Evolutionary conservation across 495 filamentous ascomycete species (phyloP).

Genomic region (Pseudotulostoma volvatum): DNA sequence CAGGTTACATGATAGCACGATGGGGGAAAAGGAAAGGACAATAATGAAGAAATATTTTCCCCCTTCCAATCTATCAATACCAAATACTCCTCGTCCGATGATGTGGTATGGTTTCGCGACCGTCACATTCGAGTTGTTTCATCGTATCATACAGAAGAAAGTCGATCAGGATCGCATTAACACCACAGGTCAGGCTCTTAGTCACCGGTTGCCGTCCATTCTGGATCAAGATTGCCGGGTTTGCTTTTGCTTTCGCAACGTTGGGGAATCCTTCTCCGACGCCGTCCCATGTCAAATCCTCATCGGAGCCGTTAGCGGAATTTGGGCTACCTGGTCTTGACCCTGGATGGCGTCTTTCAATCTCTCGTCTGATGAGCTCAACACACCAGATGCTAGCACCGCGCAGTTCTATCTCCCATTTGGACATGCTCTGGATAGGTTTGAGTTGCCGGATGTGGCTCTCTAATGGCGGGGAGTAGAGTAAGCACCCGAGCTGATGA

Average conservation of each 20-base stretch:
- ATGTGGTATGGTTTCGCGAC: slow-evolving; percentile 56
- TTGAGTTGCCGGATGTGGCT: slow-evolving; percentile 44
- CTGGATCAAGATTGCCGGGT: slow-evolving; percentile 7
- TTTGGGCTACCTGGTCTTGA: slow-evolving; percentile 15
- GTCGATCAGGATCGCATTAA: slow-evolving; percentile 90
- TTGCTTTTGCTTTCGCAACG: slow-evolving; percentile 1
- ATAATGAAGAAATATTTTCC: too few relatives aligned
- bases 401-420: slow-evolving; percentile 77
- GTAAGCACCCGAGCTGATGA: slow-evolving; percentile 62
- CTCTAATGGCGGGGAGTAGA: slow-evolving; percentile 66
- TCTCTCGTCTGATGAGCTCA: slow-evolving; percentile 76
- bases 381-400: slow-evolving; percentile 89
- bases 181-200: slow-evolving; percentile 16
- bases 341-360: slow-evolving; percentile 53
- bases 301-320: not conserved
- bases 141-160: slow-evolving; percentile 93
- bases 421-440: slow-evolving; percentile 50
- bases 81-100: slow-evolving; percentile 90
- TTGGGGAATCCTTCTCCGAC: not conserved
- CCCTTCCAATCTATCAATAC: too few relatives aligned
- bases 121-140: slow-evolving; percentile 55
- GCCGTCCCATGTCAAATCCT: not conserved
- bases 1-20: too few relatives aligned
- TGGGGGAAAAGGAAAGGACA: too few relatives aligned
- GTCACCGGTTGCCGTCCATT: slow-evolving; percentile 7